phyloP scores from a whole-genome alignment of 345 rosid genomes.

The Acer yangbiense region DNA sequence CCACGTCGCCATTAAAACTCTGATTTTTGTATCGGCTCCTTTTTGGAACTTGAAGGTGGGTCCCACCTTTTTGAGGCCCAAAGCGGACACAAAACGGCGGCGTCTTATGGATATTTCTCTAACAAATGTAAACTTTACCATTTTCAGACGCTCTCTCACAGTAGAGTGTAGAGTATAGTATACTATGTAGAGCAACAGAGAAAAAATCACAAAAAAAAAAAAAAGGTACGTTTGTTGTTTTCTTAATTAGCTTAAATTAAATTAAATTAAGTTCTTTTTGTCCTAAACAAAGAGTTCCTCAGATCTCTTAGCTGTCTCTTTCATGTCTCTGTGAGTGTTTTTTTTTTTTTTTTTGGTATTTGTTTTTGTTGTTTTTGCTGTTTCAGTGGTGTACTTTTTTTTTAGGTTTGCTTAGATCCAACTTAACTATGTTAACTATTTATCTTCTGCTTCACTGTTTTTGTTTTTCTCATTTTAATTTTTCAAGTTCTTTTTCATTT shows the following conservation, averaged over 20 bases:
- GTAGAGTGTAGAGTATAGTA: not conserved
- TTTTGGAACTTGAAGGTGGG: not conserved
- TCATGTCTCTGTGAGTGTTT: not conserved
- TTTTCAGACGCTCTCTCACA: not conserved
- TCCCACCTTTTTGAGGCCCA: constrained; percentile 2
- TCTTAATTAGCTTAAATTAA: not conserved
- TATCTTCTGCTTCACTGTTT: not conserved
- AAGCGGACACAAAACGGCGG: not conserved
- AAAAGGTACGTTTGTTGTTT: not conserved
- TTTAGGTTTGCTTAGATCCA: constrained; percentile 20
- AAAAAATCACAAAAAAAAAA: not conserved
- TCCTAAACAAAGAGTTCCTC: not conserved
- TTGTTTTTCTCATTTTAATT: not conserved
- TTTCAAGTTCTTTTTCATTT: not conserved
- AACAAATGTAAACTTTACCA: not conserved
- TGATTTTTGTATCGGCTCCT: not conserved
- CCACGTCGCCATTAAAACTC: not conserved
- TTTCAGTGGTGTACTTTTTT: not conserved
- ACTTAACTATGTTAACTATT: not conserved
- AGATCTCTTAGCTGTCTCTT: constrained; percentile 27
- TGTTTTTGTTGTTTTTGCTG: not conserved
- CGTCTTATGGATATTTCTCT: not conserved
- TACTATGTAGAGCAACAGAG: not conserved
- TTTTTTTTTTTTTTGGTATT: not conserved
- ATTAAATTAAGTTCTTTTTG: not conserved